Conservation (phyloP, 169 alveolate genomes). For the Perkinsus marinus region DNA sequence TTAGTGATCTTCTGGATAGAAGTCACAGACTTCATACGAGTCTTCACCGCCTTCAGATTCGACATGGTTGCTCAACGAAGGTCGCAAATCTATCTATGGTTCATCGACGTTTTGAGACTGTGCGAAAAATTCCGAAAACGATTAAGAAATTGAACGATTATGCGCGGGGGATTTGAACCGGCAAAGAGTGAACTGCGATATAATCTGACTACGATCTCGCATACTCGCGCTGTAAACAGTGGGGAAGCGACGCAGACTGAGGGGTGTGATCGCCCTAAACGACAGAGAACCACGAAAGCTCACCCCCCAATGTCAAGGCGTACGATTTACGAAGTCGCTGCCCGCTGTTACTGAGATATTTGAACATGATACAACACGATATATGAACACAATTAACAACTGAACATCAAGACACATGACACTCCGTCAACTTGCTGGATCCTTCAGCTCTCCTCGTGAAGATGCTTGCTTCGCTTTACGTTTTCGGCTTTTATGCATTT, state of each 20-base stretch:
- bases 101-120: not conserved
- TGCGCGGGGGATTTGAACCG: no score
- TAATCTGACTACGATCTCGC: no score
- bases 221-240: no score
- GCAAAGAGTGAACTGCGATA: no score
- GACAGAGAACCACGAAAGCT: no score
- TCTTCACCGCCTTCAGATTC: slow-evolving; percentile 44
- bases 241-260: no score
- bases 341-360: no score
- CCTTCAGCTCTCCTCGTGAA: not conserved
- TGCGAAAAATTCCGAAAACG: not conserved
- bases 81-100: not conserved
- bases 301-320: no score
- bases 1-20: slow-evolving; percentile 78
- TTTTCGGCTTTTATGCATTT: not conserved
- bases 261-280: no score
- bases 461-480: not conserved
- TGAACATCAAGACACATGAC: not conserved
- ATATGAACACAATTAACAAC: not conserved
- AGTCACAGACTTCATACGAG: slow-evolving; percentile 77
- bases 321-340: no score
- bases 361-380: no score
- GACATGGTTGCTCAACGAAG: not conserved
- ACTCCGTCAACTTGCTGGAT: not conserved
- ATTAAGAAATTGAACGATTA: no score